Evolutionary conservation across 441 rosid species (phyloP), one percentile per base, ranked within the genome.

Genomic region (Erodium moschatum): DNA sequence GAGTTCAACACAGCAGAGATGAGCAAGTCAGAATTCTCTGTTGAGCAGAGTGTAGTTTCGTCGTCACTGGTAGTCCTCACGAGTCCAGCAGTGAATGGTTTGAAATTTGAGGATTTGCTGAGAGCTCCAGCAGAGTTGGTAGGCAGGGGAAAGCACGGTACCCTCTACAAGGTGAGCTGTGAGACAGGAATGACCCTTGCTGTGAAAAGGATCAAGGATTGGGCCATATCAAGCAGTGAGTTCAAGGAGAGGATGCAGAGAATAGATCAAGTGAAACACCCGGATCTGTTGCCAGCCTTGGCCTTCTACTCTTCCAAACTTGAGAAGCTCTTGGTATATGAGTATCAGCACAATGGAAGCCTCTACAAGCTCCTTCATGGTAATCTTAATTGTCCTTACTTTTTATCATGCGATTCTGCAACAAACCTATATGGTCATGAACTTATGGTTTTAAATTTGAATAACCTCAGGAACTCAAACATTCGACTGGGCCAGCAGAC

Each of bases 41-140:
- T 65, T 0, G 85, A 79, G 67, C 79, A 48, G 56, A 48, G 83
- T 13, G 5, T 64, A 44, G 74, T 27, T 12, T 82, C 88, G 20
- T 61, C 83, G 1, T 81, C 88, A 3, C 69, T 84, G 18, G 73
- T 81, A 5, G 73, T 85, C 9, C 70, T 87, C 8, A 79, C 89
- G 1, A 85, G 85, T 72, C 86, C 86, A 13, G 61, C 71, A 0
- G 71, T 72, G 65, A 80, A 71, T 21, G 83, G 83, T 20, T 44
- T 87, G 69, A 81, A 60, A 64, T 85, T 84, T n/a, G 88, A 81
- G 54, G 88, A 85, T 73, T 44, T 87, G 71, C 76, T 87, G 27
- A 76, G 72, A 33, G 88, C 92, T 61, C 92, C 92, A 0, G 89
- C 89, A 0, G 88, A 85, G 77, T 71, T 85, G 83, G 76, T 87